These are phyloP conservation scores for Brassica nigra DNA, from an alignment of 345 rosid genomes.

Conservation along the genomic window DNA sequence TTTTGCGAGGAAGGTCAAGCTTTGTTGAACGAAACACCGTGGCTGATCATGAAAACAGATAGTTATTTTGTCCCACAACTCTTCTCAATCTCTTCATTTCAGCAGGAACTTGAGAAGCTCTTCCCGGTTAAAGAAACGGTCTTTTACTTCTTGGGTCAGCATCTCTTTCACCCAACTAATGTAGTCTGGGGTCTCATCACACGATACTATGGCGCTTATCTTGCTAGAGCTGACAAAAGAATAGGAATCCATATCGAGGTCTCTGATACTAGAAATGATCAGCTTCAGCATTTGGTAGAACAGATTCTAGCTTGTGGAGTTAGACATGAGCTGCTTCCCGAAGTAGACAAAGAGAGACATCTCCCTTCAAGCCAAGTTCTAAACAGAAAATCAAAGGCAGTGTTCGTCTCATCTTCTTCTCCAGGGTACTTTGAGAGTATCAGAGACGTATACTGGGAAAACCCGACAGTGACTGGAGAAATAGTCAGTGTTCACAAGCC, in stretches of 20 bases:
- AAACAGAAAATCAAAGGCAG: constrained; percentile 35
- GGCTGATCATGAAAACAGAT: constrained; percentile 41
- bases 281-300: constrained; percentile 23
- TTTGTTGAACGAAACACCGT: constrained; percentile 9
- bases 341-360: constrained; percentile 24
- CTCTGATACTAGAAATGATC: constrained; percentile 19
- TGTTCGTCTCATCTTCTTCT: constrained; percentile 41
- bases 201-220: constrained; percentile 31
- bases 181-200: constrained; percentile 46
- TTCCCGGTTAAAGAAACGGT: constrained; percentile 40
- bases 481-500: constrained; percentile 39
- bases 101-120: constrained; percentile 30
- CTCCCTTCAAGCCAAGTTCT: constrained; percentile 31
- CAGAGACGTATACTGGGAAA: constrained; percentile 31
- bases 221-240: constrained; percentile 39
- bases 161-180: constrained; percentile 46
- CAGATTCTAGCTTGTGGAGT: constrained; percentile 41
- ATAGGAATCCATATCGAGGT: constrained; percentile 26
- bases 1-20: constrained; percentile 36
- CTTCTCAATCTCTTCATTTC: constrained; percentile 28
- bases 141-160: constrained; percentile 44
- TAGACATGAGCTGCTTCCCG: constrained; percentile 41
- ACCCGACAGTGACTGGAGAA: constrained; percentile 35
- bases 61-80: constrained; percentile 36
- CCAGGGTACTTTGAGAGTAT: constrained; percentile 28